Evolutionary conservation across 345 rosid genomes (phyloP).

Genomic region (Hirschfeldia incana): DNA sequence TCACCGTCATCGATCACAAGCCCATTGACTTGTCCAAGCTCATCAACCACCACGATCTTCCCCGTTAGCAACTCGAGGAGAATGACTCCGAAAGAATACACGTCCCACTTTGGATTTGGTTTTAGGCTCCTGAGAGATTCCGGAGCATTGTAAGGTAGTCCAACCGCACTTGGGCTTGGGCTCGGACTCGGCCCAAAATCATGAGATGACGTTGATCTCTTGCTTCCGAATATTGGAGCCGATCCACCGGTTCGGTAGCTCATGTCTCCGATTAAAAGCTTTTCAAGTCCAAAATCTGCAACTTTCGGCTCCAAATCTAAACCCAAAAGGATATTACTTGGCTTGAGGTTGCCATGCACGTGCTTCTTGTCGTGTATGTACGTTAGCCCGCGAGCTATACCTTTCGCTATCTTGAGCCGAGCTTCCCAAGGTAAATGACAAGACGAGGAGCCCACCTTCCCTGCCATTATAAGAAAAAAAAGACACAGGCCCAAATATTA

Average conservation of each 20-base stretch:
- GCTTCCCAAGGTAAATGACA: constrained; percentile 85
- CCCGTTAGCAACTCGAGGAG: constrained; percentile 80
- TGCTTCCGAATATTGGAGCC: constrained; percentile 76
- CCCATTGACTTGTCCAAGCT: constrained; percentile 86
- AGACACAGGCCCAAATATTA: neutral
- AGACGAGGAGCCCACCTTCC: constrained; percentile 85
- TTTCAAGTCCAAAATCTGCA: constrained; percentile 89
- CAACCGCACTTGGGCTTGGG: constrained; percentile 53
- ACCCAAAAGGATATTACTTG: constrained; percentile 79
- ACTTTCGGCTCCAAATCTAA: constrained; percentile 74
- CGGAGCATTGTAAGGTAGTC: constrained; percentile 74
- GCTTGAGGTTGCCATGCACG: constrained; percentile 87
- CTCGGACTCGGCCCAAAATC: constrained; percentile 58
- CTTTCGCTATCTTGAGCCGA: constrained; percentile 77
- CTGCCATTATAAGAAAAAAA: constrained; percentile 37
- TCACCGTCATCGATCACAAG: constrained; percentile 60
- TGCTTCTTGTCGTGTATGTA: constrained; percentile 88
- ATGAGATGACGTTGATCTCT: constrained; percentile 65
- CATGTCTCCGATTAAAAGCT: constrained; percentile 59
- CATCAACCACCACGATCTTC: constrained; percentile 69
- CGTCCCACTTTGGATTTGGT: constrained; percentile 91
- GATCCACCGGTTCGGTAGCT: constrained; percentile 68
- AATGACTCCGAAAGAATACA: constrained; percentile 77
- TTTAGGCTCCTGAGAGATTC: constrained; percentile 83
- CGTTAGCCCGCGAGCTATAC: constrained; percentile 76